phyloP scores from a whole-genome alignment of 1,284 basidiomycete genomes.

The Pascua guehoae region DNA sequence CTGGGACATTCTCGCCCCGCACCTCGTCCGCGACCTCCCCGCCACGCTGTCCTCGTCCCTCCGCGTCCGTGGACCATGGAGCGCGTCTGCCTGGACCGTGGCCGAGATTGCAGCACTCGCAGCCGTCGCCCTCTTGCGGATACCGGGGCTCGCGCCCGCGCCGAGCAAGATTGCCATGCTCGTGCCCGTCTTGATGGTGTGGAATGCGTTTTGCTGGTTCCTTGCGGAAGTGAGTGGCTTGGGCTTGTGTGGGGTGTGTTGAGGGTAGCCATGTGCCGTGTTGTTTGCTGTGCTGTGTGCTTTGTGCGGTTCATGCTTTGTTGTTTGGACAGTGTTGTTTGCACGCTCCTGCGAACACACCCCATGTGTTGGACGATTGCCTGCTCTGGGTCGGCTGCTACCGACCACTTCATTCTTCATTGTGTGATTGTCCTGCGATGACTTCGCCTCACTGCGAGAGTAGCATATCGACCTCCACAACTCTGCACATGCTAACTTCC shows the following conservation, averaged over 20 bases:
- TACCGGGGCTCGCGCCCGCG: slow-evolving; percentile 38
- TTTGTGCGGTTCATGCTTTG: too few species aligned
- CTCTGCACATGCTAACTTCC: neutral
- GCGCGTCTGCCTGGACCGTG: slow-evolving; percentile 30
- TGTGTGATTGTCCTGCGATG: too few species aligned
- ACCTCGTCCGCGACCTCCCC: slow-evolving; percentile 29
- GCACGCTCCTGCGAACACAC: too few species aligned
- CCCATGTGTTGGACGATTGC: too few species aligned
- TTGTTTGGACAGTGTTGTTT: too few species aligned
- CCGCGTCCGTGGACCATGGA: slow-evolving; percentile 28
- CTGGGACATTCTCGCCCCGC: slow-evolving; percentile 42
- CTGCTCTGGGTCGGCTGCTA: too few species aligned
- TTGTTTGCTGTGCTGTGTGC: too few species aligned
- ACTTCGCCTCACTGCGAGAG: too few species aligned
- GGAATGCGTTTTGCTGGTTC: slow-evolving; percentile 38
- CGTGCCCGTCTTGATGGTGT: slow-evolving; percentile 13
- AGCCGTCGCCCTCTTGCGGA: slow-evolving; percentile 29
- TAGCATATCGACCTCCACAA: too few species aligned
- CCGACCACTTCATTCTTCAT: too few species aligned
- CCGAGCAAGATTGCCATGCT: slow-evolving; percentile 20
- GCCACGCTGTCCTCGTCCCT: slow-evolving; percentile 27
- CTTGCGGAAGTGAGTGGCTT: slow-evolving; percentile 28
- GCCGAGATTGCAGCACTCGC: slow-evolving; percentile 26
- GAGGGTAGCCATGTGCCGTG: slow-evolving; percentile 1
- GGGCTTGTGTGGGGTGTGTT: neutral